These are phyloP conservation scores for Primulina tabacum DNA, from an alignment of 257 asterid genomes.

Conservation along the genomic window DNA sequence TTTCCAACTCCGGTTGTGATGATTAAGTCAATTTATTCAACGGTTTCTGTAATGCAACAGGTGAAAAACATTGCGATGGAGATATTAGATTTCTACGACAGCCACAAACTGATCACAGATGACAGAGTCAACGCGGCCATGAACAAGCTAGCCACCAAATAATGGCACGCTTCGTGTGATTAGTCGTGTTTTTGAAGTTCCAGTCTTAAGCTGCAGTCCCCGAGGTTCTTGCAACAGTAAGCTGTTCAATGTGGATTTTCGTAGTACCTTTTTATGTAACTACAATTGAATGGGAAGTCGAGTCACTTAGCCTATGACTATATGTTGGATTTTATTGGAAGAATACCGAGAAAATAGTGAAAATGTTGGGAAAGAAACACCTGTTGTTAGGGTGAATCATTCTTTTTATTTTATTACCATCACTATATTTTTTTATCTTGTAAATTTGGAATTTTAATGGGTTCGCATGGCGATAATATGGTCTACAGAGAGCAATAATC, in stretches of 20 bases:
- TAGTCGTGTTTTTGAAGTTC: background rate
- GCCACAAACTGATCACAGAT: constrained; percentile 68
- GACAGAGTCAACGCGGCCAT: constrained; percentile 64
- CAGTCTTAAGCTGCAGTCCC: background rate
- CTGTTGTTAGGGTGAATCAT: background rate
- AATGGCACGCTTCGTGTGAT: constrained; percentile 11
- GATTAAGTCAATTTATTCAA: background rate
- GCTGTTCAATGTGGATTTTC: background rate
- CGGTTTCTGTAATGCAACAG: constrained; percentile 31
- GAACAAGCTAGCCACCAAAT: constrained; percentile 65
- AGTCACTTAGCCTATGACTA: background rate
- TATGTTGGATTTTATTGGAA: background rate
- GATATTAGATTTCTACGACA: constrained; percentile 79
- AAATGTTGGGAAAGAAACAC: too few relatives aligned
- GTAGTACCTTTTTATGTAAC: background rate
- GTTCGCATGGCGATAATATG: too few relatives aligned
- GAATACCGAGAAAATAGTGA: too few relatives aligned
- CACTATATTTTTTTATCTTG: too few relatives aligned
- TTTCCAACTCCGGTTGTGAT: too few relatives aligned
- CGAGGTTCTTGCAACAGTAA: background rate
- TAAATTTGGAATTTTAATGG: too few relatives aligned
- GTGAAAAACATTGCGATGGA: constrained; percentile 94
- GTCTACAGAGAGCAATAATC: too few relatives aligned
- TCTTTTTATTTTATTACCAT: too few relatives aligned
- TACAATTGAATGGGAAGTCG: background rate